Conservation (phyloP, 2,329 filamentous ascomycete species). For the Diaporthe capsici region DNA sequence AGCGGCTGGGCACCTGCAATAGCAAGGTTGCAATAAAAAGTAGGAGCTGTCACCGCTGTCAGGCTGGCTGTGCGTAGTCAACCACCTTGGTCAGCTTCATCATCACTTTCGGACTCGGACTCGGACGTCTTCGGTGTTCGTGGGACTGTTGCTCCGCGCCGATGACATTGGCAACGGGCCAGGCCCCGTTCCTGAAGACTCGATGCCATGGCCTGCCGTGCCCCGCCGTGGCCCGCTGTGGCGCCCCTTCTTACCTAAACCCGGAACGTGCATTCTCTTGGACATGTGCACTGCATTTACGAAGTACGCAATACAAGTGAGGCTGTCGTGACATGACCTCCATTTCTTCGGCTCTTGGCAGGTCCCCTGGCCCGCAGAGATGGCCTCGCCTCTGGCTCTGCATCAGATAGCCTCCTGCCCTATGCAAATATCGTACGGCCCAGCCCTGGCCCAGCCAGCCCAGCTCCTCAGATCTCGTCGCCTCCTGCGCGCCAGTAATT, state of each 20-base stretch:
- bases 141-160: conserved; percentile 4
- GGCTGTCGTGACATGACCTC: background rate
- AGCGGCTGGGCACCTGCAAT: conserved; percentile 2
- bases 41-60: background rate
- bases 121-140: background rate
- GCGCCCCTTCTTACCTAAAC: background rate
- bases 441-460: conserved; percentile 18
- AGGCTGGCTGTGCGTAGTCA: background rate
- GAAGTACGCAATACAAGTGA: background rate
- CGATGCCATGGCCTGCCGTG: background rate
- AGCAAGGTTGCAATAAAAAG: background rate
- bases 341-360: conserved; percentile 15
- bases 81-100: background rate
- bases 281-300: background rate
- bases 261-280: background rate
- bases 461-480: conserved; percentile 18
- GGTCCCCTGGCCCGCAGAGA: conserved; percentile 3
- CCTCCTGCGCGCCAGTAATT: background rate
- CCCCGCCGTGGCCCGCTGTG: background rate
- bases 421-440: conserved; percentile 29
- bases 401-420: conserved; percentile 6
- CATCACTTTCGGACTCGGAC: conserved; percentile 27
- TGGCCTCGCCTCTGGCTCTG: background rate
- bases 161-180: background rate
- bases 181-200: background rate